Evolutionary conservation across 176 grass and related monocot genomes (phyloP).

Genomic region (Juncus effusus): DNA sequence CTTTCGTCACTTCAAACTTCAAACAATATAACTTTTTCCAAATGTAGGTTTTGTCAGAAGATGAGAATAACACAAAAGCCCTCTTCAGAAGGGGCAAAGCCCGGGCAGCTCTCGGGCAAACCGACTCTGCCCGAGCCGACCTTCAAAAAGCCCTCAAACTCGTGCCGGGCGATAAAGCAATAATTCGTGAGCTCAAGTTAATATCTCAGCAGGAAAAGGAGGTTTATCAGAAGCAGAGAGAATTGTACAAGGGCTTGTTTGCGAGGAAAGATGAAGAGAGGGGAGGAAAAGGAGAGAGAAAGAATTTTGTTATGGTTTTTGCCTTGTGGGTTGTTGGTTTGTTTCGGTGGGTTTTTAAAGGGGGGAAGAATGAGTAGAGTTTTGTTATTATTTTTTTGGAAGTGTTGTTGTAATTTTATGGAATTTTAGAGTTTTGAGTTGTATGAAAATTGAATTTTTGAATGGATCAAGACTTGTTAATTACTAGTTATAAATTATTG

Average conservation of each 20-base stretch:
- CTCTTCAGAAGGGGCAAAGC: constrained; percentile 89
- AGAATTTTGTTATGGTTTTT: constrained; percentile 42
- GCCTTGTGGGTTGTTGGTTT: constrained; percentile 67
- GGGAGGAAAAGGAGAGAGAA: constrained; percentile 32
- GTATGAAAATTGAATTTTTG: too few species aligned
- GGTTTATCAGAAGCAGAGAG: constrained; percentile 81
- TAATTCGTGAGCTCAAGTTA: constrained; percentile 51
- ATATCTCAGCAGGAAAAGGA: constrained; percentile 66
- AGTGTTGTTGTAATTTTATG: not conserved
- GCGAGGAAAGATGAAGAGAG: not conserved
- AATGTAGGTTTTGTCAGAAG: constrained; percentile 71
- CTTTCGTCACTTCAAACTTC: too few species aligned
- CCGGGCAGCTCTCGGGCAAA: constrained; percentile 78
- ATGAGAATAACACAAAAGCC: constrained; percentile 82
- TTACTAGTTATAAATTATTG: too few species aligned
- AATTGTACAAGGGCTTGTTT: constrained; percentile 89
- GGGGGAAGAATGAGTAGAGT: not conserved
- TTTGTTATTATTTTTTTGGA: too few species aligned
- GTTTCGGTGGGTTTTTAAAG: constrained; percentile 33
- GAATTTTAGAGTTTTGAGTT: not conserved
- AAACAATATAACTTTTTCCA: too few species aligned
- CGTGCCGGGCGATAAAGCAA: constrained; percentile 59
- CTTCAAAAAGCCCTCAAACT: constrained; percentile 73
- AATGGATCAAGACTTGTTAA: too few species aligned
- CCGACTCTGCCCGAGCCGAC: constrained; percentile 67